Base-by-base conservation (phyloP, 306 rosid genomes). In the Lathyrus oleraceus region DNA sequence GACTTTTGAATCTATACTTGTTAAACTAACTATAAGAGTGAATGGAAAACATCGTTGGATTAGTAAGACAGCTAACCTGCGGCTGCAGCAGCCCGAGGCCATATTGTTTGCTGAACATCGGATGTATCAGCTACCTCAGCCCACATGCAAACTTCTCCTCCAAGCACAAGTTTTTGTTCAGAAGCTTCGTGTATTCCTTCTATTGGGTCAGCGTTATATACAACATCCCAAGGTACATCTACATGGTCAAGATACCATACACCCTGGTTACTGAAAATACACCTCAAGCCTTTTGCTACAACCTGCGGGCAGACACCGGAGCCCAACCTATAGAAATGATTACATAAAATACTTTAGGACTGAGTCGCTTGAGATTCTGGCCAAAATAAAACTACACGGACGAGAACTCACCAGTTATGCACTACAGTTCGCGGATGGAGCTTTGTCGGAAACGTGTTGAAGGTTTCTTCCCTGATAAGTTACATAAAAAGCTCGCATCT, bases 91-190 rank as follows among this genome's bases (percentile, higher is more conserved):
- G 99, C 97, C 71, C 99, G 85, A 77, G 99, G 99, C 99, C 99
- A 94, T 67, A 94, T 91, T 19, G 99, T 94, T 79, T 87, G 92
- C 74, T 81, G 97, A 79, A 91, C 85, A 60, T 91, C 83, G 15
- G 99, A 94, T 13, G 97, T 32, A 79, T 91, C 99, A 52, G 81
- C 92, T 38, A 61, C 79, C 79, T 94, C 99, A 16, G 76, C 92
- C 99, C 99, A 94, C 99, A 88, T 88, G 87, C 99, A 94, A 51
- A 88, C 99, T 84, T 95, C 99, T 81, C 99, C 99, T 67, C 99
- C 99, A 75, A 94, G 78, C 25, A 94, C 87, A 79, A 91, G 96
- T 58, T 86, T 76, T 77, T 86, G 91, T 77, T 86, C 72, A 8
- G 90, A 79, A 76, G 73, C 65, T 69, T 82, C 62, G 0, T 19